Percentiles rank a stretch among this genome's conserved stretches.
Conservation (phyloP, 2,329 filamentous ascomycete species). For the Verticillium albo-atrum region DNA sequence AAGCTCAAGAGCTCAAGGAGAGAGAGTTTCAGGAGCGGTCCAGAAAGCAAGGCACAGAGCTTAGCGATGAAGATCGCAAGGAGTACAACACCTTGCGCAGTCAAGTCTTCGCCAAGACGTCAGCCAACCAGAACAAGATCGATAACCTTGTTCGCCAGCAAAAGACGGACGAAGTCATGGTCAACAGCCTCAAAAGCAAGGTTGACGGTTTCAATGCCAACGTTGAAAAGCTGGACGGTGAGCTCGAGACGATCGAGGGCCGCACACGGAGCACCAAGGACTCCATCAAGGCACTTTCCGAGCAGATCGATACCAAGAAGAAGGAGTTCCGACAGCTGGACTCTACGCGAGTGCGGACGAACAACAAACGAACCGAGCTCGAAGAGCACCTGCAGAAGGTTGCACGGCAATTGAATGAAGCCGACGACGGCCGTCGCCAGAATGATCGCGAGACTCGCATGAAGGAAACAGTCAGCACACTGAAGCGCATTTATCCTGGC, state of each 20-base stretch:
- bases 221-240: constrained; percentile 67
- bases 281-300: constrained; percentile 61
- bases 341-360: constrained; percentile 76
- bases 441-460: constrained; percentile 74
- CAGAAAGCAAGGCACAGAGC: constrained; percentile 79
- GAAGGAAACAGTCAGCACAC: constrained; percentile 76
- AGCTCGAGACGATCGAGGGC: constrained; percentile 65
- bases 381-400: constrained; percentile 88
- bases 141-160: constrained; percentile 84
- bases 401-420: constrained; percentile 74
- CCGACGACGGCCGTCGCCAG: constrained; percentile 79
- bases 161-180: constrained; percentile 87
- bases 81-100: constrained; percentile 83
- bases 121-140: constrained; percentile 74
- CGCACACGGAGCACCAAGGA: constrained; percentile 60
- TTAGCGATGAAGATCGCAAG: constrained; percentile 81
- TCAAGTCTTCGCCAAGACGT: constrained; percentile 79
- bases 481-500: constrained; percentile 88
- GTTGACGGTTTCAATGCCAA: constrained; percentile 74
- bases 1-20: constrained; percentile 84
- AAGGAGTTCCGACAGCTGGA: constrained; percentile 83
- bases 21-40: constrained; percentile 79
- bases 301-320: constrained; percentile 83
- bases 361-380: constrained; percentile 79
- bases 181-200: constrained; percentile 83